These are phyloP conservation scores for Solanum peruvianum DNA, from an alignment of 257 asterid genomes.

Conservation along the genomic window DNA sequence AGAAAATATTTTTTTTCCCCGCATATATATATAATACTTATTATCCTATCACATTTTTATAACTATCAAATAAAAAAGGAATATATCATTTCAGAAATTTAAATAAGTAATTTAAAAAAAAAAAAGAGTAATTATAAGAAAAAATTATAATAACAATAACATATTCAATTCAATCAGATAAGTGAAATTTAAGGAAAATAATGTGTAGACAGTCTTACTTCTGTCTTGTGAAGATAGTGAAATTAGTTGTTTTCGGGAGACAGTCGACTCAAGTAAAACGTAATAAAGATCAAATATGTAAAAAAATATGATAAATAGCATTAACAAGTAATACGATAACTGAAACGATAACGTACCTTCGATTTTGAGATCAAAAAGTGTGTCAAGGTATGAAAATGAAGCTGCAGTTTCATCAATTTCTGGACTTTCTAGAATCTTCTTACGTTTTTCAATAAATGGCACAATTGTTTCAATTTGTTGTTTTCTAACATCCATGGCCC, in stretches of 20 bases:
- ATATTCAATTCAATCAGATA: not conserved
- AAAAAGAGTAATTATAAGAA: not conserved
- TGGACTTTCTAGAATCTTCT: slow-evolving; percentile 33
- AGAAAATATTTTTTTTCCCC: not conserved
- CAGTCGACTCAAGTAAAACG: not conserved
- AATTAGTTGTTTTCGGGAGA: no score
- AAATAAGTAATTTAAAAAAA: rapidly evolving
- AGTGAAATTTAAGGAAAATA: rapidly evolving
- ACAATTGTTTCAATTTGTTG: slow-evolving; percentile 58
- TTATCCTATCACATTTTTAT: not conserved
- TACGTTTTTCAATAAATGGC: slow-evolving; percentile 56
- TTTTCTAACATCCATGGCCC: slow-evolving; percentile 49
- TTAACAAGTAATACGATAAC: not conserved
- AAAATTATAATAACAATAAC: not conserved
- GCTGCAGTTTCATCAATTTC: slow-evolving; percentile 47
- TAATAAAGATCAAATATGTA: not conserved
- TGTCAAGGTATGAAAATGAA: slow-evolving; percentile 67
- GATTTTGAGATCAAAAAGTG: slow-evolving; percentile 57
- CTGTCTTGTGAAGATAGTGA: not conserved
- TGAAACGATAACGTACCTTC: slow-evolving; percentile 18
- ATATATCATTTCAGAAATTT: not conserved
- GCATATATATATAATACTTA: not conserved
- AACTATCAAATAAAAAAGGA: not conserved
- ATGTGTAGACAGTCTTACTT: not conserved
- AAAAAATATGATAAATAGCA: not conserved